Percentiles rank a stretch among this genome's conserved stretches.
These are phyloP conservation scores for Candida morakotiae DNA, from an alignment of 805 yeast genomes.

Conservation along the genomic window DNA sequence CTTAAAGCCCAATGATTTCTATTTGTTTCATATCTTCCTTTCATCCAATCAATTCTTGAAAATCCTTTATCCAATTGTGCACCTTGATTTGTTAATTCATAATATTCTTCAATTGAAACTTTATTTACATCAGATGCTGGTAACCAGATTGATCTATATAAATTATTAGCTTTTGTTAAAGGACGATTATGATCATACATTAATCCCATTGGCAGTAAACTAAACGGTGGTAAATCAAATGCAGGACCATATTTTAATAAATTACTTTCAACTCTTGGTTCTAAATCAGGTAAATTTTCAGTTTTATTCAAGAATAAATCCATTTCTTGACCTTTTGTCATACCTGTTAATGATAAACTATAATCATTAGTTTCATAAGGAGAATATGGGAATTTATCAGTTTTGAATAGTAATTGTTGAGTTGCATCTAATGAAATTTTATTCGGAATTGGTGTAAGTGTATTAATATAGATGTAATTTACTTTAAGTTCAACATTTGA, in stretches of 20 bases:
- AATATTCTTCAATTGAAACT: constrained; percentile 77
- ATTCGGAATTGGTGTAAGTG: constrained; percentile 60
- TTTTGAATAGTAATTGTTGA: constrained; percentile 56
- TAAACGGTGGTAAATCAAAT: constrained; percentile 40
- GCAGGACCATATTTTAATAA: constrained; percentile 56
- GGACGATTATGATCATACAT: constrained; percentile 66
- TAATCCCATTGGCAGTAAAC: constrained; percentile 47
- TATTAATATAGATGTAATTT: constrained; percentile 44
- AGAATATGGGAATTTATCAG: constrained; percentile 54
- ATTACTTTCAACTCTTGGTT: constrained; percentile 34
- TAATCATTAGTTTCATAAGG: constrained; percentile 57
- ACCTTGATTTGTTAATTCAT: constrained; percentile 73
- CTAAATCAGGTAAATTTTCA: constrained; percentile 21
- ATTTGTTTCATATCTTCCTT: constrained; percentile 43
- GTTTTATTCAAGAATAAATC: constrained; percentile 21
- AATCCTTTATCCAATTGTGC: constrained; percentile 69
- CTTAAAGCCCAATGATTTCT: constrained; percentile 57
- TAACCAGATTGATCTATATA: constrained; percentile 79
- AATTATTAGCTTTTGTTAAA: constrained; percentile 51
- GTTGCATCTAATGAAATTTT: constrained; percentile 52
- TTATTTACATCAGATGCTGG: constrained; percentile 74
- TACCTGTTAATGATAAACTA: constrained; percentile 41
- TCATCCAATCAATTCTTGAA: constrained; percentile 75
- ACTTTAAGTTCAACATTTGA: constrained; percentile 46
- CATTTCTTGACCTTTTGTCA: constrained; percentile 44